A percentile compares a stretch with the other conserved stretches of the same genome.
Evolutionary conservation across 1,284 basidiomycete genomes (phyloP).

Genomic region (Puccinia horiana): DNA sequence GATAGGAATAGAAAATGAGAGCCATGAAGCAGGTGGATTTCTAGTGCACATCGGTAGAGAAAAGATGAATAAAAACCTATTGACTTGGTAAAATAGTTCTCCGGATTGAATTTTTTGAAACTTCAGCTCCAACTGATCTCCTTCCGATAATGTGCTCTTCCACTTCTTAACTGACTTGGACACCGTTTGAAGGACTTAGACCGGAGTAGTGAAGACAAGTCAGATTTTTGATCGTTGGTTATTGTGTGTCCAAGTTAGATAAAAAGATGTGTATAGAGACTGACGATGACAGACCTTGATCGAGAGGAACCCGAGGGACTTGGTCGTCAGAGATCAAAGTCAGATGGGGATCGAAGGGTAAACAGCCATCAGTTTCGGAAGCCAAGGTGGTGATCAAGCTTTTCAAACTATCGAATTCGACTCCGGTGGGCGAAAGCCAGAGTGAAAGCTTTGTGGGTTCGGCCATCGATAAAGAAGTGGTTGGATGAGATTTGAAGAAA

Average conservation of each 20-base stretch:
- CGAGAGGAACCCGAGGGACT: slow-evolving; percentile 21
- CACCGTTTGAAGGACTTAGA: slow-evolving; percentile 10
- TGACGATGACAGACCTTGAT: slow-evolving; percentile 44
- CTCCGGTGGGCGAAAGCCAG: slow-evolving; percentile 36
- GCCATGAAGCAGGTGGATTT: no score
- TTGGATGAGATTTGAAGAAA: no score
- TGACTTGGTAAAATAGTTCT: slow-evolving; percentile 27
- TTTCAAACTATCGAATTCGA: slow-evolving; percentile 10
- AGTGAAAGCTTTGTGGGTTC: slow-evolving; percentile 22
- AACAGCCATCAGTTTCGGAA: slow-evolving; percentile 22
- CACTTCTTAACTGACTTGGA: slow-evolving; percentile 22
- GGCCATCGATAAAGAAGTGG: not conserved
- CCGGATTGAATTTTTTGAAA: slow-evolving; percentile 37
- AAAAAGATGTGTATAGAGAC: not conserved
- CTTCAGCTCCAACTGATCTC: slow-evolving; percentile 17
- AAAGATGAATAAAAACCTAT: not conserved
- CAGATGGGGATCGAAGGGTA: slow-evolving; percentile 33
- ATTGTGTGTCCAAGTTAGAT: not conserved
- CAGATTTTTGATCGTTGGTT: not conserved
- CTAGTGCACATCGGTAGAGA: not conserved
- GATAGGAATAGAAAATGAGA: no score
- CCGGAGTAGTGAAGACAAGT: not conserved
- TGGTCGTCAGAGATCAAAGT: slow-evolving; percentile 44
- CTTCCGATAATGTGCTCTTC: slow-evolving; percentile 5
- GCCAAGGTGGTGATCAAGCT: slow-evolving; percentile 22